Evolutionary conservation across 2,329 filamentous ascomycete species (phyloP), one percentile per base, ranked within the genome.

Genomic region (Xylariaceae sp.): DNA sequence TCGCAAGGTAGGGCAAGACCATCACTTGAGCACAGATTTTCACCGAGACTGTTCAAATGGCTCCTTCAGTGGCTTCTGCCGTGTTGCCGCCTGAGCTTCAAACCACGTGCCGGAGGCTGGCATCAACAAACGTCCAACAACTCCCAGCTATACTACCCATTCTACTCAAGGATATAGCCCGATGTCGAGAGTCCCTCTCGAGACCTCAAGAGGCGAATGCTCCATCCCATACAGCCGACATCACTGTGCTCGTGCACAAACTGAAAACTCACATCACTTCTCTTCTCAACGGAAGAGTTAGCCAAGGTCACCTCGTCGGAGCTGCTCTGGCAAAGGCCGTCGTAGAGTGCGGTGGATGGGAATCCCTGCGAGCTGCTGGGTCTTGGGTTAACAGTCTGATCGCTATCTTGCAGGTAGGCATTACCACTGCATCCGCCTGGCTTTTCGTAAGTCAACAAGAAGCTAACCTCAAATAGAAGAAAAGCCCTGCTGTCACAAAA

Each of bases 311-410:
- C 63, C 95, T 93, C 73, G 81, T 86, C 16, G 91, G 87, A 6
- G 82, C 89, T 41, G 84, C 88, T 14, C 72, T 97, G 45, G 81
- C 91, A 69, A 97, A 97, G 73, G 82, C 88, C 4, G 76, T 86
- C 5, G 76, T 96, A 41, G 92, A 97, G 63, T 83, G 88, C 39
- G 91, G 91, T 19, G 90, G 90, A 42, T 90, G 88, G 84, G 90
- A 95, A 65, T 83, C 88, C 52, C 76, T 97, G 53, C 84, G 86
- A 57, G 84, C 83, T 48, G 83, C 82, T 33, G 84, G 86, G 62
- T 77, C 84, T 2, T 96, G 93, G 89, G 85, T 94, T 55, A 78
- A 82, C 60, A 85, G 83, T n/a, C 73, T 97, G 31, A 71, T 97
- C 47, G 80, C 81, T 1, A 81, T 96, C 48, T 69, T 97, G 36